A percentile compares a stretch with the other conserved stretches of the same genome.
Conservation (phyloP, 225 moss, liverwort and hornwort genomes). For the Anthoceros angustus region DNA sequence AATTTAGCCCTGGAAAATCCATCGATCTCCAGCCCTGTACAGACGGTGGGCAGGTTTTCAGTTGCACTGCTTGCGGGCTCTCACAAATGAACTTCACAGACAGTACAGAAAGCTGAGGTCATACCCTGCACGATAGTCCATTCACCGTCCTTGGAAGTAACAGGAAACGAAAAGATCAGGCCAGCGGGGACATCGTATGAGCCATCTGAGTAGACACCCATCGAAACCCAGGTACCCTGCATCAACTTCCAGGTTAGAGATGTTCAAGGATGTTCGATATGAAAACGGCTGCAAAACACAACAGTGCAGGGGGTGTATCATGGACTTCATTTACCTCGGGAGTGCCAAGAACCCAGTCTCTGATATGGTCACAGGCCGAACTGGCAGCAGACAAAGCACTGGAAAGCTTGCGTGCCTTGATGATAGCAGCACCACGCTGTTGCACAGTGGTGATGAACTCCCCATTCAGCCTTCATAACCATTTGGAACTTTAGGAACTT, state of each 20-base stretch:
- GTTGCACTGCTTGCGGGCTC: not conserved
- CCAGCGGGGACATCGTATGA: constrained; percentile 72
- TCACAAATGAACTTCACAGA: not conserved
- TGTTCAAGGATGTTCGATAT: not conserved
- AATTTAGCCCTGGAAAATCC: constrained; percentile 73
- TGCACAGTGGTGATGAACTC: constrained; percentile 94
- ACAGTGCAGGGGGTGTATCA: not conserved
- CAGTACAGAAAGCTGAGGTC: not conserved
- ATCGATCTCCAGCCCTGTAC: constrained; percentile 56
- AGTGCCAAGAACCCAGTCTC: constrained; percentile 93
- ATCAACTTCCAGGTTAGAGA: not conserved
- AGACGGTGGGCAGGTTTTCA: constrained; percentile 3
- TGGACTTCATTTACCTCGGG: constrained; percentile 40
- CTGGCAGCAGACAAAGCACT: constrained; percentile 97
- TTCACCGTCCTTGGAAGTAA: constrained; percentile 60
- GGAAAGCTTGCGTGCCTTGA: constrained; percentile 96
- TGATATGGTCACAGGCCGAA: constrained; percentile 93
- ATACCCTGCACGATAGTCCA: constrained; percentile 87
- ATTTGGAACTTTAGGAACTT: not conserved
- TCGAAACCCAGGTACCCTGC: constrained; percentile 78
- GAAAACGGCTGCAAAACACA: not conserved
- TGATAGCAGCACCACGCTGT: constrained; percentile 92
- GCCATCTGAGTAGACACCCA: constrained; percentile 98
- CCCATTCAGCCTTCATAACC: constrained; percentile 52
- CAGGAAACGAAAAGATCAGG: constrained; percentile 84